These are phyloP conservation scores for Alternaria incomplexa DNA, from an alignment of 2,329 filamentous ascomycete species.

Conservation along the genomic window DNA sequence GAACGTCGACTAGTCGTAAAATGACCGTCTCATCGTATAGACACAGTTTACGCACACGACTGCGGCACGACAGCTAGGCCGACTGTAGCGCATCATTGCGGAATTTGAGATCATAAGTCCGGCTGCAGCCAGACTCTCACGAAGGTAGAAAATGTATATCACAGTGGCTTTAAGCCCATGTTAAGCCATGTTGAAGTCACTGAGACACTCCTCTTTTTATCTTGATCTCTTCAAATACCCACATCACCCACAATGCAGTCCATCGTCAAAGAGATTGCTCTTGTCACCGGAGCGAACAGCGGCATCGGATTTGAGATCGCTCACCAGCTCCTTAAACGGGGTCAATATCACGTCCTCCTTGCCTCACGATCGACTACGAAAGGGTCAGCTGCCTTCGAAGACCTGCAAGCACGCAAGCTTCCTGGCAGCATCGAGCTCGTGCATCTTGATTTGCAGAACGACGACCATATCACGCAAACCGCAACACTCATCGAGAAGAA, in stretches of 20 bases:
- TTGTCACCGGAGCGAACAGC: constrained; percentile 52
- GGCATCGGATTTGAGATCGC: constrained; percentile 59
- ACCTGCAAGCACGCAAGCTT: constrained; percentile 34
- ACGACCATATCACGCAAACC: constrained; percentile 51
- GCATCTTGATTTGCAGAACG: constrained; percentile 52
- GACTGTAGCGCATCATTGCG: not conserved
- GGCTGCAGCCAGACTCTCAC: not conserved
- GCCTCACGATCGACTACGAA: constrained; percentile 26
- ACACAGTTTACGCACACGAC: not conserved
- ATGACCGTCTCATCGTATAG: not conserved
- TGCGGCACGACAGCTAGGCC: not conserved
- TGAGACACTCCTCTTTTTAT: not conserved
- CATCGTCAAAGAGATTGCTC: constrained; percentile 37
- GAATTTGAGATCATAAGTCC: constrained; percentile 1
- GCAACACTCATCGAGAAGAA: constrained; percentile 31
- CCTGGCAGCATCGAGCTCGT: constrained; percentile 46
- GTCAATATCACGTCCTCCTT: constrained; percentile 41
- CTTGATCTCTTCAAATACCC: not conserved
- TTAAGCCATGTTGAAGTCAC: not conserved
- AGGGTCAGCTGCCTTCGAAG: constrained; percentile 34
- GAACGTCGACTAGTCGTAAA: not conserved
- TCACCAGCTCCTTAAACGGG: constrained; percentile 46
- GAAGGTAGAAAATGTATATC: not conserved
- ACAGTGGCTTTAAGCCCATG: not conserved
- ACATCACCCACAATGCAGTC: constrained; percentile 16